Percentiles rank a stretch among this genome's conserved stretches.
These are phyloP conservation scores for Vitellaria paradoxa DNA, from an alignment of 179 eudicot species.

Conservation along the genomic window DNA sequence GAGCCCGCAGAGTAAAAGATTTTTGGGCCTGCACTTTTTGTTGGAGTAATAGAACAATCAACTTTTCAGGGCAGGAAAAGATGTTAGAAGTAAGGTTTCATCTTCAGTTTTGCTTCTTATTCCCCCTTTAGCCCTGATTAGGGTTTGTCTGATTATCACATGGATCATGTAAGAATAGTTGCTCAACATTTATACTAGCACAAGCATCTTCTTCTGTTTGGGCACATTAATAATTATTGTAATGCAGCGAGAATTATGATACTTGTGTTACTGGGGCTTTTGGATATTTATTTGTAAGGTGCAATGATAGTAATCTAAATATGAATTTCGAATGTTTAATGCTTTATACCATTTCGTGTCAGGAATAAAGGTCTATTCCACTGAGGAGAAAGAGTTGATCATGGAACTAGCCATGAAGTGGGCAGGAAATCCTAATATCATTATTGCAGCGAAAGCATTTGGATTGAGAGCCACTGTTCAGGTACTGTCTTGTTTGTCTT, in stretches of 20 bases:
- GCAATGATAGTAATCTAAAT: neutral
- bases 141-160: too few relatives aligned
- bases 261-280: neutral
- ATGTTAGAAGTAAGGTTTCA: too few relatives aligned
- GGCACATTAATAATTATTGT: neutral
- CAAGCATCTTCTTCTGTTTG: too few relatives aligned
- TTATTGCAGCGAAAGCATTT: conserved; percentile 72
- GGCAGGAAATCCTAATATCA: conserved; percentile 88
- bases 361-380: conserved; percentile 89
- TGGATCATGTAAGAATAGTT: too few relatives aligned
- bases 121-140: too few relatives aligned
- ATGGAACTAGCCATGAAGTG: conserved; percentile 86
- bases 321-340: neutral
- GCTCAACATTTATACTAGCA: too few relatives aligned
- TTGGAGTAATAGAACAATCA: too few relatives aligned
- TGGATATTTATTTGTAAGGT: neutral
- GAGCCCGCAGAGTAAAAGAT: too few relatives aligned
- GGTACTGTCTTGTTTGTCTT: conserved; percentile 33
- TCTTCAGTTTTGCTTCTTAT: too few relatives aligned
- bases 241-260: neutral
- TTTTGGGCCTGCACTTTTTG: too few relatives aligned
- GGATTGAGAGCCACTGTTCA: conserved; percentile 88
- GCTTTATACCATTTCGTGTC: conserved; percentile 23
- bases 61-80: too few relatives aligned
- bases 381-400: conserved; percentile 91